phyloP scores from a whole-genome alignment of 1,139 yeast species.

The Geotrichum citri-aurantii region DNA sequence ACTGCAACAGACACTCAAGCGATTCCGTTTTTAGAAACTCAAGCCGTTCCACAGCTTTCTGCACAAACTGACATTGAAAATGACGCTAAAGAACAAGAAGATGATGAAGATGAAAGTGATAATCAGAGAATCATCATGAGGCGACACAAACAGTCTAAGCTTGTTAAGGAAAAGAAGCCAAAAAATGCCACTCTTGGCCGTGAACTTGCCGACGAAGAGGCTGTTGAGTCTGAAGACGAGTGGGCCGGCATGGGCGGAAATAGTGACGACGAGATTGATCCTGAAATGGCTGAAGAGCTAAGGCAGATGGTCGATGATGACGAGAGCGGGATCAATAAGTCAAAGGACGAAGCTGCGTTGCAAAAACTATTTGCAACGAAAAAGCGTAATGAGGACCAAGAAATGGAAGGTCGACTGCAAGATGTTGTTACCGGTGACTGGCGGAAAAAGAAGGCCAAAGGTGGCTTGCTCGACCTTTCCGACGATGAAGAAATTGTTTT shows the following conservation, averaged over 20 bases:
- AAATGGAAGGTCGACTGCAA: slow-evolving; percentile 65
- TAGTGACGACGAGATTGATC: slow-evolving; percentile 55
- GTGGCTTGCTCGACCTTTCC: slow-evolving; percentile 64
- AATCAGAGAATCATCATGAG: background rate
- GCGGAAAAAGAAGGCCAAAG: slow-evolving; percentile 54
- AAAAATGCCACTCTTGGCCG: slow-evolving; percentile 2
- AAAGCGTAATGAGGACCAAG: slow-evolving; percentile 62
- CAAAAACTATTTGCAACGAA: slow-evolving; percentile 60
- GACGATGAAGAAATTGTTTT: slow-evolving; percentile 55
- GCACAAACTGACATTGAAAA: background rate
- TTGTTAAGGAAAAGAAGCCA: slow-evolving; percentile 2
- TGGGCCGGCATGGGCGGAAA: slow-evolving; percentile 87
- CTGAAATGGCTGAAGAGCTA: slow-evolving; percentile 48
- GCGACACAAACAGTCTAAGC: background rate
- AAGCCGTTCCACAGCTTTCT: background rate
- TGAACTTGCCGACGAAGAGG: slow-evolving; percentile 71
- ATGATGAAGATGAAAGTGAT: background rate
- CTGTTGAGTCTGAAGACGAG: slow-evolving; percentile 95
- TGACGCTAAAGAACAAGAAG: slow-evolving; percentile 1
- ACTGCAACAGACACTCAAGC: background rate
- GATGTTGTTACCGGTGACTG: slow-evolving; percentile 82
- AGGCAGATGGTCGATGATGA: slow-evolving; percentile 75
- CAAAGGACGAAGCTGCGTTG: slow-evolving; percentile 54
- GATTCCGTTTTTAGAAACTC: background rate
- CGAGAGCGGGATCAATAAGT: slow-evolving; percentile 35